Evolutionary conservation across 129 eudicot genomes (phyloP).

Genomic region (Flaveria brownii): DNA sequence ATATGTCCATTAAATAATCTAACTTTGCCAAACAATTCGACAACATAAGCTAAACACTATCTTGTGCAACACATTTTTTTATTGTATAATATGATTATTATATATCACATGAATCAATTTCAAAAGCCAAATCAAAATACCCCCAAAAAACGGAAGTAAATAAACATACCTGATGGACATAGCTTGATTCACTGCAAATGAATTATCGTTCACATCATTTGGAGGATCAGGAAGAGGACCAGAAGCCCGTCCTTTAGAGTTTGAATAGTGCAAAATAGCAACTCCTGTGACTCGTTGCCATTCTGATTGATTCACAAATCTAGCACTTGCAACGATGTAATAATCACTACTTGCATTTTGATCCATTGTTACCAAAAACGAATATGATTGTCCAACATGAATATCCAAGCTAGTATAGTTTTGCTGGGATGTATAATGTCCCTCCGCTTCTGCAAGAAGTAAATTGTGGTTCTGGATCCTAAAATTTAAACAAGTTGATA

Average conservation of each 20-base stretch:
- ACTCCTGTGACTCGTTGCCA: slow-evolving; percentile 96
- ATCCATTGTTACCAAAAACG: slow-evolving; percentile 97
- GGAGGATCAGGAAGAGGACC: slow-evolving; percentile 99
- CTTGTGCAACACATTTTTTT: neutral
- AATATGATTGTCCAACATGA: slow-evolving; percentile 94
- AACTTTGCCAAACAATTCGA: neutral
- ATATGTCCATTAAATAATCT: neutral
- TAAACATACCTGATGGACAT: slow-evolving; percentile 72
- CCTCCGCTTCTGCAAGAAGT: slow-evolving; percentile 89
- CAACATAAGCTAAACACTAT: neutral
- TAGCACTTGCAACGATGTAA: slow-evolving; percentile 93
- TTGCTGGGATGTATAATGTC: slow-evolving; percentile 76
- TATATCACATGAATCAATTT: neutral
- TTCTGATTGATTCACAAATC: slow-evolving; percentile 78
- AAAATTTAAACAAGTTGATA: slow-evolving; percentile 82
- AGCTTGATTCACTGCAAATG: slow-evolving; percentile 84
- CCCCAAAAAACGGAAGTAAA: neutral
- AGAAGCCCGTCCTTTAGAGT: slow-evolving; percentile 71
- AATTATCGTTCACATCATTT: slow-evolving; percentile 54
- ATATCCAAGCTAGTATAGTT: slow-evolving; percentile 79
- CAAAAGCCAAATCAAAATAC: neutral
- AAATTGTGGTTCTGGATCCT: slow-evolving; percentile 80
- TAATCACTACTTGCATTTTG: slow-evolving; percentile 94
- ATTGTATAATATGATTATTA: neutral
- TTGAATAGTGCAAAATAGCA: slow-evolving; percentile 81